These are phyloP conservation scores for Talaromyces rugulosus DNA, from an alignment of 2,329 filamentous ascomycete genomes.

Conservation along the genomic window DNA sequence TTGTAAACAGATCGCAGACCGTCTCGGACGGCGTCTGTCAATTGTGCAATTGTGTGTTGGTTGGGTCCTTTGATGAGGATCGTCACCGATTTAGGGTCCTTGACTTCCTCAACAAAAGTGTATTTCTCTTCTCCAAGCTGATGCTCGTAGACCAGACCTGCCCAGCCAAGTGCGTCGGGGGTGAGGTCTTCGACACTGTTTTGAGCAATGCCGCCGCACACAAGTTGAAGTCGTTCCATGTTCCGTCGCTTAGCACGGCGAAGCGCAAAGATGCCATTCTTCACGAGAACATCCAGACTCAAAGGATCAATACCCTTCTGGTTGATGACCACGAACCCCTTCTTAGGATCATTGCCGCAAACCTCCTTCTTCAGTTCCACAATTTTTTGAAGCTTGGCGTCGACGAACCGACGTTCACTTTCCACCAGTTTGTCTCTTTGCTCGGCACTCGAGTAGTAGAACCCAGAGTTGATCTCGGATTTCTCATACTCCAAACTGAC, in stretches of 20 bases:
- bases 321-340: conserved; percentile 97
- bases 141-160: conserved; percentile 94
- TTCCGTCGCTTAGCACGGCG: conserved; percentile 95
- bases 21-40: conserved; percentile 93
- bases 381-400: conserved; percentile 95
- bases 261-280: conserved; percentile 95
- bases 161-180: conserved; percentile 88
- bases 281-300: conserved; percentile 90
- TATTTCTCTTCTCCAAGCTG: conserved; percentile 98
- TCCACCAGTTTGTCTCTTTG: conserved; percentile 98
- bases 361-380: conserved; percentile 97
- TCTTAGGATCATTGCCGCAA: conserved; percentile 86
- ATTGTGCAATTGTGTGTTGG: conserved; percentile 90
- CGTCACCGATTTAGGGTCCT: conserved; percentile 96
- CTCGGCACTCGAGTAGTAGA: conserved; percentile 97
- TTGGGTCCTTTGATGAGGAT: conserved; percentile 98
- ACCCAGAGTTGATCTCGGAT: conserved; percentile 97
- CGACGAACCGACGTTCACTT: conserved; percentile 91
- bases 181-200: conserved; percentile 94
- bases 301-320: conserved; percentile 98
- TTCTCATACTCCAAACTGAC: conserved; percentile 98
- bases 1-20: conserved; percentile 97
- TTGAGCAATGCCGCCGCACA: conserved; percentile 85
- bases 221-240: conserved; percentile 95
- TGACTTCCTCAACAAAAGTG: conserved; percentile 97